These are phyloP conservation scores for Candida krabiensis DNA, from an alignment of 805 yeast species.

Conservation along the genomic window DNA sequence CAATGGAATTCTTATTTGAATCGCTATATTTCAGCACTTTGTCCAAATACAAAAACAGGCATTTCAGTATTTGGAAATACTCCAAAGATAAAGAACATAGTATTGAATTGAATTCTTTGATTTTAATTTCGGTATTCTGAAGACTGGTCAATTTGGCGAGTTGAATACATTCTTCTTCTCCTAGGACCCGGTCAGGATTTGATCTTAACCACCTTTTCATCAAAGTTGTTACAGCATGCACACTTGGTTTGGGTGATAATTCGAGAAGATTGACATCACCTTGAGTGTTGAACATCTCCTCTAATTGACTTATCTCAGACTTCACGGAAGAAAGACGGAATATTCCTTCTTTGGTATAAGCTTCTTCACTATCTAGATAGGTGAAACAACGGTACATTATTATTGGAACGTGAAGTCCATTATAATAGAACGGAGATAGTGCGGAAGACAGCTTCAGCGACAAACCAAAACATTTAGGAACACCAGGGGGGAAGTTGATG, in stretches of 20 bases:
- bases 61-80: constrained; percentile 55
- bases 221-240: constrained; percentile 80
- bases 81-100: constrained; percentile 48
- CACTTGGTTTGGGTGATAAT: constrained; percentile 44
- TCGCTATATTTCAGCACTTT: constrained; percentile 57
- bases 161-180: constrained; percentile 15
- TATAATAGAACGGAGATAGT: constrained; percentile 47
- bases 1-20: constrained; percentile 72
- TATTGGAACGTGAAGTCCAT: constrained; percentile 57
- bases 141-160: constrained; percentile 42
- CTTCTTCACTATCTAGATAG: constrained; percentile 59
- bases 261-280: constrained; percentile 17
- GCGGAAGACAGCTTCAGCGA: constrained; percentile 47
- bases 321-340: constrained; percentile 66
- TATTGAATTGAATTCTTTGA: constrained; percentile 15
- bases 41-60: constrained; percentile 60
- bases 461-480: constrained; percentile 52
- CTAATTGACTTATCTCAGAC: constrained; percentile 15
- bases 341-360: constrained; percentile 77
- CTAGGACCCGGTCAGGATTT: constrained; percentile 13
- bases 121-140: constrained; percentile 46
- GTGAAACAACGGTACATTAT: constrained; percentile 72
- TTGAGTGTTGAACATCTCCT: constrained; percentile 11
- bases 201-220: constrained; percentile 77
- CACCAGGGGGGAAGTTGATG: constrained; percentile 1